These are phyloP conservation scores for Boletus pseudo-olivaceus DNA, from an alignment of 768 basidiomycete species.

Conservation along the genomic window DNA sequence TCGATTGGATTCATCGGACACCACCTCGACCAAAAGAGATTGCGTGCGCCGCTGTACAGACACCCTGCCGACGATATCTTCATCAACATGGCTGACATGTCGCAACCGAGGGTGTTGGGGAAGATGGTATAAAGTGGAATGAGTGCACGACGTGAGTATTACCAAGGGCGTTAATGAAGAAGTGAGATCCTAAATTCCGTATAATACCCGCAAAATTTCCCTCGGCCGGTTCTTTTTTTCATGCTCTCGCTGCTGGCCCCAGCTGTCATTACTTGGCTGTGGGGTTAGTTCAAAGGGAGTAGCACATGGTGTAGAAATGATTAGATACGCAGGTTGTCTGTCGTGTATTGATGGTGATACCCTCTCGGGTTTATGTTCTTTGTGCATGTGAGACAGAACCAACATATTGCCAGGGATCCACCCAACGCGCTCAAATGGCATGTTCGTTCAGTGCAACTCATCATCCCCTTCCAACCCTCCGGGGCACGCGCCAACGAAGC, in stretches of 20 bases:
- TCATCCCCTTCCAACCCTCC: no score
- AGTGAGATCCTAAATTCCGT: constrained; percentile 11
- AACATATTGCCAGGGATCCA: no score
- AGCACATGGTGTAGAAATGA: not conserved
- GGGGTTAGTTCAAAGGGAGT: not conserved
- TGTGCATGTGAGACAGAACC: no score
- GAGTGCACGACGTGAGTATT: not conserved
- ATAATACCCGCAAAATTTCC: constrained; percentile 18
- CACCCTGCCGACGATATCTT: constrained; percentile 95
- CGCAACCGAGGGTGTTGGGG: constrained; percentile 76
- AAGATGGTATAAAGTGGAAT: constrained; percentile 22
- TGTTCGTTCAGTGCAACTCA: no score
- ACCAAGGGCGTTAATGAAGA: not conserved
- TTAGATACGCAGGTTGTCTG: not conserved
- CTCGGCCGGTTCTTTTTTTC: not conserved
- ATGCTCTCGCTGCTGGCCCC: not conserved
- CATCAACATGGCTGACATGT: constrained; percentile 87
- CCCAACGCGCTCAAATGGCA: no score
- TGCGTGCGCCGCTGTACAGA: constrained; percentile 89
- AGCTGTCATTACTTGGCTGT: not conserved
- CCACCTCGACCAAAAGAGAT: constrained; percentile 94
- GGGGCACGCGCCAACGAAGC: no score
- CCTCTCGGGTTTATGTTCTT: not conserved
- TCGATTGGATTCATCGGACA: constrained; percentile 98
- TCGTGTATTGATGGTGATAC: not conserved